These are phyloP conservation scores for Lactarius hengduanensis DNA, from an alignment of 768 basidiomycete genomes.

Conservation along the genomic window DNA sequence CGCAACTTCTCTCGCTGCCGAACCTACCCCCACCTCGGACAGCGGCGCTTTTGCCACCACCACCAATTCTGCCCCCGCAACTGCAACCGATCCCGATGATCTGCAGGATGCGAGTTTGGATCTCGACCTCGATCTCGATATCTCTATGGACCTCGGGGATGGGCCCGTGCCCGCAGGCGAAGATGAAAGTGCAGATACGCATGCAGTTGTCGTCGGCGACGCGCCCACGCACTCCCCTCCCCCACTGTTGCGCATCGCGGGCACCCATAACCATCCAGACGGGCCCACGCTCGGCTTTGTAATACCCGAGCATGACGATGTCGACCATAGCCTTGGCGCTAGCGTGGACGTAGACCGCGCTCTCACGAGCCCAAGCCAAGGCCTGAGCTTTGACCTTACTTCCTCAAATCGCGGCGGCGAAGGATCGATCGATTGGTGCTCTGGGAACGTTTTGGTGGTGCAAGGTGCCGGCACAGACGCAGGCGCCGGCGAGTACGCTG, in stretches of 20 bases:
- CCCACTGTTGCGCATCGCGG: neutral
- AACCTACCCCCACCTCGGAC: neutral
- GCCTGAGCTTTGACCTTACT: no score
- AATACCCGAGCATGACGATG: neutral
- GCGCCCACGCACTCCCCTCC: conserved; percentile 1
- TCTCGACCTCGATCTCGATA: no score
- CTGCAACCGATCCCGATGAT: no score
- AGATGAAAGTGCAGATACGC: no score
- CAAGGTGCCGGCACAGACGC: neutral
- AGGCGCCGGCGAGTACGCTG: conserved; percentile 5
- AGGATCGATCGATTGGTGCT: neutral
- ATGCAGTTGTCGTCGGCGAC: no score
- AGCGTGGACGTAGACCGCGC: neutral
- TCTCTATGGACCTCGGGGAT: no score
- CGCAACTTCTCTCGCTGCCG: neutral
- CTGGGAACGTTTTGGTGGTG: neutral
- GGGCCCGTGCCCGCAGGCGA: no score
- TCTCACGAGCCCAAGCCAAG: neutral
- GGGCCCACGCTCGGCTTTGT: conserved; percentile 18
- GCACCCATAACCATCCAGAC: conserved; percentile 6
- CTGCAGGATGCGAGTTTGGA: no score
- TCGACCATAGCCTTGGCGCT: neutral
- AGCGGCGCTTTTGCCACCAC: neutral
- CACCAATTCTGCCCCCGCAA: no score
- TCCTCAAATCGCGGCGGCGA: no score